These are phyloP conservation scores for Mayamaea pseudoterrestris DNA, from an alignment of 108 stramenopile species.

Conservation along the genomic window DNA sequence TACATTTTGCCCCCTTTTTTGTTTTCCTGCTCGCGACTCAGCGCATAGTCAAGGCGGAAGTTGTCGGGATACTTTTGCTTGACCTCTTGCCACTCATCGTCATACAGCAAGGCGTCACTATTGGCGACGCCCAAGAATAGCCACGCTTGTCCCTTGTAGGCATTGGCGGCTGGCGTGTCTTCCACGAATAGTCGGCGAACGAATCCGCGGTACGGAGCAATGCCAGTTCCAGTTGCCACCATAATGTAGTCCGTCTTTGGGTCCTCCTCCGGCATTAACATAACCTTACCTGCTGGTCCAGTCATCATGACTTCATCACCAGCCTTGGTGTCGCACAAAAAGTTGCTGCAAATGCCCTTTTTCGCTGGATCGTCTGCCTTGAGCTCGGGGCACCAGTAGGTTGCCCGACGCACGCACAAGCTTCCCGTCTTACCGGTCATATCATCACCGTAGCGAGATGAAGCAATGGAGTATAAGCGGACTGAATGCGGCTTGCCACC, in stretches of 20 bases:
- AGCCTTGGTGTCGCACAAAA: slow-evolving; percentile 85
- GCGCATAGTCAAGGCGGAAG: slow-evolving; percentile 94
- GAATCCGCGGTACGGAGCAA: slow-evolving; percentile 95
- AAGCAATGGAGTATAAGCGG: slow-evolving; percentile 96
- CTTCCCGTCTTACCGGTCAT: slow-evolving; percentile 93
- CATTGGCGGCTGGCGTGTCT: slow-evolving; percentile 78
- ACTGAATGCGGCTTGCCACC: slow-evolving; percentile 95
- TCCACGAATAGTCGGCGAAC: slow-evolving; percentile 92
- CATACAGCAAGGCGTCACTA: slow-evolving; percentile 87
- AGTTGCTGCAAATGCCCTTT: slow-evolving; percentile 98
- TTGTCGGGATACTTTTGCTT: slow-evolving; percentile 74
- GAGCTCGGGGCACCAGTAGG: slow-evolving; percentile 89
- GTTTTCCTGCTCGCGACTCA: slow-evolving; percentile 91
- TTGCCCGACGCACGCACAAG: slow-evolving; percentile 94
- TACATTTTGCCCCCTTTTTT: slow-evolving; percentile 95
- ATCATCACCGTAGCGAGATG: slow-evolving; percentile 95
- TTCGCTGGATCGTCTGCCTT: slow-evolving; percentile 94
- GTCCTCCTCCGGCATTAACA: slow-evolving; percentile 95
- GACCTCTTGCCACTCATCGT: slow-evolving; percentile 89
- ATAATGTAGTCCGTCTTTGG: slow-evolving; percentile 91
- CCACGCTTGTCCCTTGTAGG: slow-evolving; percentile 95
- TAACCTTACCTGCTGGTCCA: slow-evolving; percentile 94
- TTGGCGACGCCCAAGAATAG: slow-evolving; percentile 95
- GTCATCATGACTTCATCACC: slow-evolving; percentile 83
- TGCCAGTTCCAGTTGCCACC: slow-evolving; percentile 97